Percentiles rank a stretch among this genome's conserved stretches.
These are phyloP conservation scores for Botrytis elliptica DNA, from an alignment of 2,329 filamentous ascomycete species.

Conservation along the genomic window DNA sequence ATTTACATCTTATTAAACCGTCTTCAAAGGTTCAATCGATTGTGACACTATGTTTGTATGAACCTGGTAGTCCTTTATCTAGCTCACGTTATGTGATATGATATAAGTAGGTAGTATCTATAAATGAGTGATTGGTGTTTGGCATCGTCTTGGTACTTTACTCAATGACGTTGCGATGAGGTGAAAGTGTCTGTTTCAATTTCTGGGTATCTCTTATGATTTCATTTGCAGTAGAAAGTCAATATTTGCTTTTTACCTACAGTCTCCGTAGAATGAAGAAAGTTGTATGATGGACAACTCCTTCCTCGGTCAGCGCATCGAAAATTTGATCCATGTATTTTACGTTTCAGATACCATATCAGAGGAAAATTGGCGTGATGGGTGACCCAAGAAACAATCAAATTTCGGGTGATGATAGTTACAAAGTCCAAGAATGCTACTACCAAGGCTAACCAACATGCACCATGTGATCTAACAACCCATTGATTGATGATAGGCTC, in stretches of 20 bases:
- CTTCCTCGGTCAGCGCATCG: background rate
- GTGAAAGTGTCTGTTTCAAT: background rate
- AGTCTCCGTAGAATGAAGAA: background rate
- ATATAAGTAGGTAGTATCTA: background rate
- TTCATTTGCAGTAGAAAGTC: background rate
- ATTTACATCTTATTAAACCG: background rate
- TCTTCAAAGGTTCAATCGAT: background rate
- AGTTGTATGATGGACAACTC: background rate
- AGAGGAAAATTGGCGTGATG: background rate
- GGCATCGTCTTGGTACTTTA: background rate
- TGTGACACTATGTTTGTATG: background rate
- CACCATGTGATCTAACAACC: background rate
- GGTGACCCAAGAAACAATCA: background rate
- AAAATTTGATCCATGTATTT: background rate
- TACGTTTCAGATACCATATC: background rate
- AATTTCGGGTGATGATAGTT: background rate
- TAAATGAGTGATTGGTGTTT: background rate
- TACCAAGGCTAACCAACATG: too few species aligned
- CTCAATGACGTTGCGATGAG: background rate
- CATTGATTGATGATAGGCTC: background rate
- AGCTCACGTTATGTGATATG: background rate
- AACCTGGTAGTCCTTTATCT: rapidly evolving
- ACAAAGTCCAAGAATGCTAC: background rate
- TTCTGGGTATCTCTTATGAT: background rate
- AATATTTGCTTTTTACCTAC: background rate